A percentile compares a stretch with the other conserved stretches of the same genome.
Evolutionary conservation across 768 basidiomycete genomes (phyloP).

Genomic region (Porphyrellus cyaneotinctus): DNA sequence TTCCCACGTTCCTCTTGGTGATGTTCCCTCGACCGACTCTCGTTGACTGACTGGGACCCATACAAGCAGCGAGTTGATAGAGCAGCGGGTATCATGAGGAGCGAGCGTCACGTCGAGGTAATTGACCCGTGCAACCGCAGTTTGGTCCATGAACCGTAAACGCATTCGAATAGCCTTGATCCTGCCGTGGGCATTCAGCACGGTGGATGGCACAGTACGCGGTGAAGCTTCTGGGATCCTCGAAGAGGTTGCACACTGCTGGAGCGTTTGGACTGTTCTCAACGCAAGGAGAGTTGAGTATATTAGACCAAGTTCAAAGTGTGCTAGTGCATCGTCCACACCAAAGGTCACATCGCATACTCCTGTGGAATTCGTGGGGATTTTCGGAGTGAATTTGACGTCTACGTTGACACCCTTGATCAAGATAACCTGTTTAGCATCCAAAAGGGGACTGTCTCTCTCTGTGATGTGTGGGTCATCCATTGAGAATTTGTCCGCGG

Average conservation of each 20-base stretch:
- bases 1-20: slow-evolving; percentile 56
- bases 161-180: slow-evolving; percentile 46
- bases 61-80: slow-evolving; percentile 41
- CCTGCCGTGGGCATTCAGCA: slow-evolving; percentile 29
- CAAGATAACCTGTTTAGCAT: slow-evolving; percentile 41
- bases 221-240: slow-evolving; percentile 15
- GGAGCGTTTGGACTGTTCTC: slow-evolving; percentile 45
- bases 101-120: slow-evolving; percentile 19
- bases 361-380: slow-evolving; percentile 2
- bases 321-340: slow-evolving; percentile 50
- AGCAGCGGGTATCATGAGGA: slow-evolving; percentile 27
- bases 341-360: slow-evolving; percentile 42
- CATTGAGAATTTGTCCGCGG: slow-evolving; percentile 62
- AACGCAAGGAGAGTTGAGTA: slow-evolving; percentile 67
- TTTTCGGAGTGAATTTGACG: slow-evolving; percentile 18
- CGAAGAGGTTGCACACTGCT: slow-evolving; percentile 18
- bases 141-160: slow-evolving; percentile 46
- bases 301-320: slow-evolving; percentile 59
- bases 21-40: slow-evolving; percentile 29
- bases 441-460: slow-evolving; percentile 44
- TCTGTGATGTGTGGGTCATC: slow-evolving; percentile 62
- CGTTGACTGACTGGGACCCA: slow-evolving; percentile 53
- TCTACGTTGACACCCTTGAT: slow-evolving; percentile 35
- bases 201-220: slow-evolving; percentile 13
- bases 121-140: slow-evolving; percentile 37